phyloP scores from a whole-genome alignment of 441 rosid species.

The Rhodomyrtus psidioides region DNA sequence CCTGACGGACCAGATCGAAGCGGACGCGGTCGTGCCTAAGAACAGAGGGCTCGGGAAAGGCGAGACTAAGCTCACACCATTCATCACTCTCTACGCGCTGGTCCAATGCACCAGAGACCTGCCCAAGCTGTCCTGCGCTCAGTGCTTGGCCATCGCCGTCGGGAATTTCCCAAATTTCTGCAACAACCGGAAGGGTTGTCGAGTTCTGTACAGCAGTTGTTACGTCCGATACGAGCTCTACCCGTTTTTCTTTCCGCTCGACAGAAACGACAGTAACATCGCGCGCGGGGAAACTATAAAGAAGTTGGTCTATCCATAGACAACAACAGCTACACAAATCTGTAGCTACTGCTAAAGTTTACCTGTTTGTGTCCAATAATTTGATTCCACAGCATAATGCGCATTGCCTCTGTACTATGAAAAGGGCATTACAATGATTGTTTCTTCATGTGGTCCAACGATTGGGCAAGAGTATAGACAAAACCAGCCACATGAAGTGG shows the following conservation, averaged over 20 bases:
- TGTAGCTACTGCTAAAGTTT: background rate
- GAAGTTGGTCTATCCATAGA: background rate
- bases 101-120: slow-evolving; percentile 71
- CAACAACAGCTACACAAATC: background rate
- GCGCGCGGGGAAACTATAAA: background rate
- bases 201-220: slow-evolving; percentile 63
- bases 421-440: background rate
- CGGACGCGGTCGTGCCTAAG: slow-evolving; percentile 38
- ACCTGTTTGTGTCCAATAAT: background rate
- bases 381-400: background rate
- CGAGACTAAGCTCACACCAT: slow-evolving; percentile 35
- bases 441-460: background rate
- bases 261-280: background rate
- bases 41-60: slow-evolving; percentile 58
- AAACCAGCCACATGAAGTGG: background rate
- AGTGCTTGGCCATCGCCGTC: slow-evolving; percentile 58
- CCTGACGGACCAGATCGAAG: slow-evolving; percentile 33
- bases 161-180: slow-evolving; percentile 43
- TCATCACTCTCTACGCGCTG: slow-evolving; percentile 53
- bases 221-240: slow-evolving; percentile 64
- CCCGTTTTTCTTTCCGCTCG: slow-evolving; percentile 70
- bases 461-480: background rate
- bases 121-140: slow-evolving; percentile 46
- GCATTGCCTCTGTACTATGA: background rate
- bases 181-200: slow-evolving; percentile 46